These are phyloP conservation scores for Biscutella laevigata DNA, from an alignment of 441 rosid species.

Conservation along the genomic window DNA sequence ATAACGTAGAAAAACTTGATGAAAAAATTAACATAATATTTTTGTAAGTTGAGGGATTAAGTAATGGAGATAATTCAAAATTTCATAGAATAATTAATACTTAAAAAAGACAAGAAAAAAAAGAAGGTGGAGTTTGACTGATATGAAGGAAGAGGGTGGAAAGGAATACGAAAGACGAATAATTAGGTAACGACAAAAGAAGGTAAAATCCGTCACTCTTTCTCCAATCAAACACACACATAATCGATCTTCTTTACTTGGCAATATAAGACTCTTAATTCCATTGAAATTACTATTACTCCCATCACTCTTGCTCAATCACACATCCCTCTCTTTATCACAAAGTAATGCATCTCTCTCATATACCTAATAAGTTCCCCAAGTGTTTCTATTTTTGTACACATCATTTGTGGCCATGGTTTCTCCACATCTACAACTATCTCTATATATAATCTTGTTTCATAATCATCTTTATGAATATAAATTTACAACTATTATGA, in stretches of 20 bases:
- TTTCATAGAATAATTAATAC: constrained; percentile 1
- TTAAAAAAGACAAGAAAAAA: not conserved
- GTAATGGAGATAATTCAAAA: constrained; percentile 4
- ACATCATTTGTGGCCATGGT: too few species aligned
- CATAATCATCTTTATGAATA: too few species aligned
- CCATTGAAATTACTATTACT: too few species aligned
- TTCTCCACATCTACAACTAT: too few species aligned
- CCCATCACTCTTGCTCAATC: too few species aligned
- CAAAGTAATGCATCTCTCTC: too few species aligned
- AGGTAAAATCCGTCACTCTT: constrained; percentile 65
- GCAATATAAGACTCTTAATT: too few species aligned
- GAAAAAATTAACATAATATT: not conserved
- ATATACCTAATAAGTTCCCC: too few species aligned
- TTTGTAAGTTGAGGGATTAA: constrained; percentile 19
- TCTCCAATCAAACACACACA: constrained; percentile 34
- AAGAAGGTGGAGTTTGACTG: not conserved
- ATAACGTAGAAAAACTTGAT: not conserved
- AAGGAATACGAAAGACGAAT: constrained; percentile 25
- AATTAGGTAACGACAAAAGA: constrained; percentile 36
- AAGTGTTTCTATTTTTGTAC: too few species aligned
- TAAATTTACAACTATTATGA: too few species aligned
- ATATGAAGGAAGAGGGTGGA: constrained; percentile 16
- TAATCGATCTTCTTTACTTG: constrained; percentile 28
- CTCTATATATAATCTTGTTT: too few species aligned
- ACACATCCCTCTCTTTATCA: too few species aligned